A percentile compares a stretch with the other conserved stretches of the same genome.
These are phyloP conservation scores for Massospora cicadina DNA, from an alignment of 371 early-diverging fungal species.

Conservation along the genomic window DNA sequence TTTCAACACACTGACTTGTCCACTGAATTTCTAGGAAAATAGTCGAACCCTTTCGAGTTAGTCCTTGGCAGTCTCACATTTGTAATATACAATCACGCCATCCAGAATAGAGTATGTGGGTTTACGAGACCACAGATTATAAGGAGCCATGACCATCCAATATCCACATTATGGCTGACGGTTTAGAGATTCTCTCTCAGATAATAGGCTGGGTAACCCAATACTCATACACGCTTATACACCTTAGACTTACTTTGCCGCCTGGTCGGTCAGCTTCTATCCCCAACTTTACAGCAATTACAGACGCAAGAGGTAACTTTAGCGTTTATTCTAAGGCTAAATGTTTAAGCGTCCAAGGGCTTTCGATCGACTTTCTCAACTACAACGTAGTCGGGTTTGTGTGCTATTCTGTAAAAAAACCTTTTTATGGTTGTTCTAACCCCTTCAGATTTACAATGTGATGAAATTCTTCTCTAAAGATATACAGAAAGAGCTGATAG, in stretches of 20 bases:
- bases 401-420: slow-evolving; percentile 57
- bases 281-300: slow-evolving; percentile 53
- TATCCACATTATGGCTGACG: not conserved
- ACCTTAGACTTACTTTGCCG: slow-evolving; percentile 45
- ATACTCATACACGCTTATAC: not conserved
- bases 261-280: slow-evolving; percentile 61
- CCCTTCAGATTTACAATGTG: slow-evolving; percentile 40
- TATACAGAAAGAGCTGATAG: slow-evolving; percentile 56
- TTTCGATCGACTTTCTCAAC: slow-evolving; percentile 77
- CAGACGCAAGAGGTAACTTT: slow-evolving; percentile 29
- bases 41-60: too few species aligned
- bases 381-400: slow-evolving; percentile 73
- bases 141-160: too few species aligned
- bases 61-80: too few species aligned
- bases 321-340: not conserved
- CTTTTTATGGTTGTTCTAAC: not conserved
- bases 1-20: too few species aligned
- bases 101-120: too few species aligned
- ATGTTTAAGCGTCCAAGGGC: slow-evolving; percentile 47
- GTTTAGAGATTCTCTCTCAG: slow-evolving; percentile 4
- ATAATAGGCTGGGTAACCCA: slow-evolving; percentile 7
- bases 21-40: too few species aligned
- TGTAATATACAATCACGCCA: too few species aligned
- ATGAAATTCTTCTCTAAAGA: slow-evolving; percentile 42
- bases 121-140: too few species aligned